phyloP scores from a whole-genome alignment of 2,329 filamentous ascomycete genomes.

The Gaeumannomyces sp. region DNA sequence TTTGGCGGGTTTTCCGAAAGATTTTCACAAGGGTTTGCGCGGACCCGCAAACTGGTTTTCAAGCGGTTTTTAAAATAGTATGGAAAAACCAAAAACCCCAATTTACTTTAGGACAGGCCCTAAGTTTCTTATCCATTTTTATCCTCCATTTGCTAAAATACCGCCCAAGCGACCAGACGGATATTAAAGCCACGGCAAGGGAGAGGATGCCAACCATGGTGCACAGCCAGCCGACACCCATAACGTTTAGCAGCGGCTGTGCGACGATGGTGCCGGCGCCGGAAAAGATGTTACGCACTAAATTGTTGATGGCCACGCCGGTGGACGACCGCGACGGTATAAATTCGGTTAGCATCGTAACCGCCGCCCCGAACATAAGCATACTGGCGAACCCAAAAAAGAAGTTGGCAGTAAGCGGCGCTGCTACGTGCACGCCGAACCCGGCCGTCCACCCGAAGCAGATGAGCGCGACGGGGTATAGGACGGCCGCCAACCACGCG shows the following conservation, averaged over 20 bases:
- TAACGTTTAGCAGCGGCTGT: constrained; percentile 61
- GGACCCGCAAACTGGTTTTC: no score
- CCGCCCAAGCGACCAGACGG: constrained; percentile 55
- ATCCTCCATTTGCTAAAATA: constrained; percentile 59
- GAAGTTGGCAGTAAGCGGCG: constrained; percentile 59
- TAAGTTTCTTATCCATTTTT: constrained; percentile 49
- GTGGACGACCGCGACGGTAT: constrained; percentile 65
- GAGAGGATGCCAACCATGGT: constrained; percentile 50
- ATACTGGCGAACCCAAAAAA: constrained; percentile 73
- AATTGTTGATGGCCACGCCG: constrained; percentile 77
- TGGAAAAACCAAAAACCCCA: no score
- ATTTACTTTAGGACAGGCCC: no score
- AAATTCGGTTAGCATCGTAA: constrained; percentile 82
- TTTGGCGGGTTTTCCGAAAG: no score
- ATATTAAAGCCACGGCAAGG: constrained; percentile 48
- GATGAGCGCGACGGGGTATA: constrained; percentile 66
- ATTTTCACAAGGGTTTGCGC: no score
- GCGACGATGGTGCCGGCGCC: constrained; percentile 66
- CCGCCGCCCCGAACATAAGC: constrained; percentile 68
- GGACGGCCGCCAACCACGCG: constrained; percentile 64
- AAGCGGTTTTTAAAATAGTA: no score
- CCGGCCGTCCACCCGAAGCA: constrained; percentile 72
- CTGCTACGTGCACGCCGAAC: constrained; percentile 59
- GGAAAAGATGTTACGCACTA: constrained; percentile 70
- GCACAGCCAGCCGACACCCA: constrained; percentile 73